Evolutionary conservation across 202 grass and related monocot genomes (phyloP), one percentile per base, ranked within the genome.

Genomic region (Eragrostis tef): DNA sequence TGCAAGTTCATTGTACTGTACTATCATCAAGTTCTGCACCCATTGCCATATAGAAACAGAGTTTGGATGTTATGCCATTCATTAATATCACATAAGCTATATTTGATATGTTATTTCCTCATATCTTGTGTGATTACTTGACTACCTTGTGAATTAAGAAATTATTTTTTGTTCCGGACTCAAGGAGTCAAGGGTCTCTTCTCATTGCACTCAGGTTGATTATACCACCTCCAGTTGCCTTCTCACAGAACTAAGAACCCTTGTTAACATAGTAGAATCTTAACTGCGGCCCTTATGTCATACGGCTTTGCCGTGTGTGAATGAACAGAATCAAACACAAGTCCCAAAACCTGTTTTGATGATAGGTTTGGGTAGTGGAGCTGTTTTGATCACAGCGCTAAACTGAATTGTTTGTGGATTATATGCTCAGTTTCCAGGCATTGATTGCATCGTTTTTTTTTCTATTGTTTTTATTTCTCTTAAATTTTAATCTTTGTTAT

Each of bases 401-500:
- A 46, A 51, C 13, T 19, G 62, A 39, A 54, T 19, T 66, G 14
- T 70, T 73, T 71, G 52, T 65, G 43, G 11, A 65, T 67, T 6
- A 10, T 61, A 63, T 19, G 46, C 78, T 72, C 62, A 34, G 0
- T 20, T 43, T 39, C 7, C 26, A 76, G 64, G 21, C 24, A 13
- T 22, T 50, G 11, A 42, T 31, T 11, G 2, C 41, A 61, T 46
- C 46, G 2, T 63, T 36, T 42, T 58, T 8, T 22, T 52, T 20
- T 42, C 22, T 58, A 19, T 19, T 54, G 7, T 39, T 24, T 41
- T 27, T n/a, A 11, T 76, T 41, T 64, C 62, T 45, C 77, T 13
- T 59, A 59, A 25, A 48, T 79, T 48, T 74, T 4, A 2, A 22
- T 84, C n/a, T 59, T 45, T 66, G 20, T 77, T 67, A 73, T 52